phyloP scores from a whole-genome alignment of 345 rosid species.

The Brassica carinata region DNA sequence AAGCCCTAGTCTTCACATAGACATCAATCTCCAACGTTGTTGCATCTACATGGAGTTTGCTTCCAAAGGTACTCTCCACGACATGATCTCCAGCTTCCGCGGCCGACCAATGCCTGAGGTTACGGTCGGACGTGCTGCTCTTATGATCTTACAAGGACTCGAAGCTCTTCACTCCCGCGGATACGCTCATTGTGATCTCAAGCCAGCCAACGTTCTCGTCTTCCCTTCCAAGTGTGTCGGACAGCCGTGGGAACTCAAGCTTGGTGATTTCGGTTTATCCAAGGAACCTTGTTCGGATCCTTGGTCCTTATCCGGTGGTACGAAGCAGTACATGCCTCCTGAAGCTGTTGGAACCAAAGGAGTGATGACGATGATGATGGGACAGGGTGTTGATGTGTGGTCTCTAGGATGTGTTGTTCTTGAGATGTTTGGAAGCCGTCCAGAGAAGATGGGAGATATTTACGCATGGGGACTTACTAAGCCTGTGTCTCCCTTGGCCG shows the following conservation, averaged over 20 bases:
- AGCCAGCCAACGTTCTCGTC: conserved; percentile 16
- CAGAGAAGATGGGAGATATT: background rate
- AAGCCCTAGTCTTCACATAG: background rate
- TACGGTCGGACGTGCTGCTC: background rate
- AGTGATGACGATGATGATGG: background rate
- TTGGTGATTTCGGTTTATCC: conserved; percentile 20
- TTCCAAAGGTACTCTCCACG: conserved; percentile 6
- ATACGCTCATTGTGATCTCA: conserved; percentile 20
- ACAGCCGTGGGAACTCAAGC: conserved; percentile 18
- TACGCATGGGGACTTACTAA: background rate
- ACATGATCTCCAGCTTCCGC: background rate
- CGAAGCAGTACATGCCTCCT: conserved; percentile 13
- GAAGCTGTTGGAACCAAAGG: background rate
- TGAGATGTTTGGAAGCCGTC: conserved; percentile 23
- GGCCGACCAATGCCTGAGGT: conserved; percentile 5
- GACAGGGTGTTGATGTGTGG: conserved; percentile 21
- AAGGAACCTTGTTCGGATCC: conserved; percentile 15
- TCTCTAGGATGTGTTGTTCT: conserved; percentile 25
- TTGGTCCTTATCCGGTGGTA: conserved; percentile 1
- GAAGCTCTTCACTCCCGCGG: conserved; percentile 15
- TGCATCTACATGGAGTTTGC: conserved; percentile 21
- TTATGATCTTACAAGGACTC: conserved; percentile 23
- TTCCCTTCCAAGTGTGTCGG: background rate
- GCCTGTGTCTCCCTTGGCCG: background rate
- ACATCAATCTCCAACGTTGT: background rate